Conservation (phyloP, 495 filamentous ascomycete genomes). For the Lasiosphaeriaceae sp. region DNA sequence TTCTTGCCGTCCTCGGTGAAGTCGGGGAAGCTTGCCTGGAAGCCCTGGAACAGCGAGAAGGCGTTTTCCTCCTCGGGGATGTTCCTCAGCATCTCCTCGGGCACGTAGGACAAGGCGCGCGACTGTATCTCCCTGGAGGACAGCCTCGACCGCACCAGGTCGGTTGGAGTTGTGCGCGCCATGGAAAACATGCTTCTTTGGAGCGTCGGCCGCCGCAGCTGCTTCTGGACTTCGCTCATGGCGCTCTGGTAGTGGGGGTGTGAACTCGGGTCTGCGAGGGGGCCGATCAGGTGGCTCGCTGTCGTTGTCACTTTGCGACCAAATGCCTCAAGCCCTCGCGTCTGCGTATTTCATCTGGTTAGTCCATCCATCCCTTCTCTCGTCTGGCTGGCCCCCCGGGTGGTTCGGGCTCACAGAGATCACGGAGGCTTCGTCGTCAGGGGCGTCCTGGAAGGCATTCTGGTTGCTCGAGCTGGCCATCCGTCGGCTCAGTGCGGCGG, state of each 20-base stretch:
- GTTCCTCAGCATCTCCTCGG: conserved; percentile 83
- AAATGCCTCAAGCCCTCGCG: conserved; percentile 87
- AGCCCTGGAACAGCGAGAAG: conserved; percentile 95
- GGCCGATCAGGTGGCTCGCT: conserved; percentile 80
- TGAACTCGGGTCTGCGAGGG: conserved; percentile 55
- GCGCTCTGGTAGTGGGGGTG: conserved; percentile 75
- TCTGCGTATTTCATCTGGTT: conserved; percentile 42
- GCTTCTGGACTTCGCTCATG: conserved; percentile 83
- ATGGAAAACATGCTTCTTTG: conserved; percentile 89
- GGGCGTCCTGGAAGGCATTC: conserved; percentile 48
- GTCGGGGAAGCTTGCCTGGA: conserved; percentile 85
- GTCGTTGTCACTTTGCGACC: conserved; percentile 92
- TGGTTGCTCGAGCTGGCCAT: conserved; percentile 53
- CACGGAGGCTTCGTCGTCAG: conserved; percentile 47
- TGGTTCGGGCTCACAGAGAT: conserved; percentile 44
- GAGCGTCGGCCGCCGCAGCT: conserved; percentile 73
- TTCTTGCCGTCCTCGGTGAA: conserved; percentile 61
- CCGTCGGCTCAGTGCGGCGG: conserved; percentile 22
- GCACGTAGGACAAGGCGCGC: conserved; percentile 80
- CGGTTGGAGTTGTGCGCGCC: conserved; percentile 80
- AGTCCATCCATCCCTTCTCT: conserved; percentile 1
- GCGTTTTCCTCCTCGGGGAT: conserved; percentile 80
- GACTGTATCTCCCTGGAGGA: conserved; percentile 93
- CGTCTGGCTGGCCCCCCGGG: too few relatives aligned
- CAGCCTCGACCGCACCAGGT: conserved; percentile 87